Evolutionary conservation across 2,329 filamentous ascomycete genomes (phyloP).

Genomic region (Zasmidium cellare): DNA sequence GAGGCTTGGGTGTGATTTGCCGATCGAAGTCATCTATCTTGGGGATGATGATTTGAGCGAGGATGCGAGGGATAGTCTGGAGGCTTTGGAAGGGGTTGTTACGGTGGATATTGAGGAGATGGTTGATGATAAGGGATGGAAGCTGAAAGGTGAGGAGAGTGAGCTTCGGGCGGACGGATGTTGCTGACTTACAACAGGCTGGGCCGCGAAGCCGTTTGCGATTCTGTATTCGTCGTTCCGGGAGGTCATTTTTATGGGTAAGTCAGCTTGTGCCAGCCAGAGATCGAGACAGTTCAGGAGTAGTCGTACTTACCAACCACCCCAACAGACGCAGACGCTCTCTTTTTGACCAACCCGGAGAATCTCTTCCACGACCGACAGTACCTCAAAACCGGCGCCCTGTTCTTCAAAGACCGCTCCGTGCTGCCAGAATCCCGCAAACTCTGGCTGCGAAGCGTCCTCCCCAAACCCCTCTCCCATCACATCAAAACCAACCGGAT

Average conservation of each 20-base stretch:
- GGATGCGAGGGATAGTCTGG: conserved; percentile 43
- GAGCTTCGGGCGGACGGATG: too few species aligned
- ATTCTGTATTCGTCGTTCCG: conserved; percentile 50
- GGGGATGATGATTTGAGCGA: conserved; percentile 47
- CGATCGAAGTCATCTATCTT: conserved; percentile 44
- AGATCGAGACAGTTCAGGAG: not conserved
- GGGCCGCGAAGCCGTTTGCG: conserved; percentile 44
- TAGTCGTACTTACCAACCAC: not conserved
- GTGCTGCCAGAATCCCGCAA: conserved; percentile 42
- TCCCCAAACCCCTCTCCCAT: conserved; percentile 45
- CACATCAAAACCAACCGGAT: conserved; percentile 37
- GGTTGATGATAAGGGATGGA: too few species aligned
- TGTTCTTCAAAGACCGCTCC: conserved; percentile 50
- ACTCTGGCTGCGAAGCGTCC: conserved; percentile 43
- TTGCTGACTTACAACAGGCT: conserved; percentile 31
- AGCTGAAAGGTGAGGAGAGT: too few species aligned
- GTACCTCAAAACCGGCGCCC: conserved; percentile 44
- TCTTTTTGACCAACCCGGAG: conserved; percentile 45
- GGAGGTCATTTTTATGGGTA: conserved; percentile 46
- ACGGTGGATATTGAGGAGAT: conserved; percentile 41
- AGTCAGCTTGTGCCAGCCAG: not conserved
- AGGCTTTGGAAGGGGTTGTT: conserved; percentile 44
- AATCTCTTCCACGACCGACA: conserved; percentile 45
- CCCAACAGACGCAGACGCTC: conserved; percentile 44
- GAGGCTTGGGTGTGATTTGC: conserved; percentile 40